These are phyloP conservation scores for Arachnomyces sp. DNA, from an alignment of 2,329 filamentous ascomycete genomes.

Conservation along the genomic window DNA sequence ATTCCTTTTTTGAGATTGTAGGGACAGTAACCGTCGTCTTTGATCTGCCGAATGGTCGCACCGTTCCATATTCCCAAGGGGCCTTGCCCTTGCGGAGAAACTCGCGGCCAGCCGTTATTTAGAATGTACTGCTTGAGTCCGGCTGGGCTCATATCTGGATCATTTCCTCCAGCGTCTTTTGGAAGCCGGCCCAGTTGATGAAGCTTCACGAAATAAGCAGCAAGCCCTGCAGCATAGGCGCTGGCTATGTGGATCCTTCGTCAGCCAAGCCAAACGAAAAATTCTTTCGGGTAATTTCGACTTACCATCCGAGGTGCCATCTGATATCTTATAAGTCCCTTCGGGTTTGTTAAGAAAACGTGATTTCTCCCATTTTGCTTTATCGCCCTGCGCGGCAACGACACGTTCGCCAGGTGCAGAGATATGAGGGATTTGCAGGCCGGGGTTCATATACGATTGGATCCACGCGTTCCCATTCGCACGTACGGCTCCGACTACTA, in stretches of 20 bases:
- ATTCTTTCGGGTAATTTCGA: not conserved
- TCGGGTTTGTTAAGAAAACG: not conserved
- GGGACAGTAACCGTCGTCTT: conserved; percentile 3
- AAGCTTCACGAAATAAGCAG: conserved; percentile 9
- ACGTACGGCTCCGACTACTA: conserved; percentile 6
- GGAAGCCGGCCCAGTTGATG: conserved; percentile 6
- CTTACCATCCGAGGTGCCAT: conserved; percentile 7
- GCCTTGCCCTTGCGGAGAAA: not conserved
- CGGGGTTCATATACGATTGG: not conserved
- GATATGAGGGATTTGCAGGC: conserved; percentile 5
- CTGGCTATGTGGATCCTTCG: conserved; percentile 3
- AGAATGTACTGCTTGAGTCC: conserved; percentile 6
- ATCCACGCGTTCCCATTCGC: not conserved
- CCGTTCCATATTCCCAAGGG: conserved; percentile 7
- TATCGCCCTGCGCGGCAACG: conserved; percentile 3
- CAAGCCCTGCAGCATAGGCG: conserved; percentile 7
- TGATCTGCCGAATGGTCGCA: not conserved
- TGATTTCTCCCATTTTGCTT: not conserved
- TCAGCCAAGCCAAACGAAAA: conserved; percentile 1
- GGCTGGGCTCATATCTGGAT: conserved; percentile 9
- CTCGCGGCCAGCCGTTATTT: conserved; percentile 5
- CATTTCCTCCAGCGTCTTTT: conserved; percentile 3
- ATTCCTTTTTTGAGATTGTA: not conserved
- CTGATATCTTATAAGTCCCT: conserved; percentile 1
- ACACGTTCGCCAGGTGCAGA: conserved; percentile 1